Evolutionary conservation across 2,329 filamentous ascomycete genomes (phyloP), one percentile per base, ranked within the genome.

Genomic region (Botryosphaeria dothidea): DNA sequence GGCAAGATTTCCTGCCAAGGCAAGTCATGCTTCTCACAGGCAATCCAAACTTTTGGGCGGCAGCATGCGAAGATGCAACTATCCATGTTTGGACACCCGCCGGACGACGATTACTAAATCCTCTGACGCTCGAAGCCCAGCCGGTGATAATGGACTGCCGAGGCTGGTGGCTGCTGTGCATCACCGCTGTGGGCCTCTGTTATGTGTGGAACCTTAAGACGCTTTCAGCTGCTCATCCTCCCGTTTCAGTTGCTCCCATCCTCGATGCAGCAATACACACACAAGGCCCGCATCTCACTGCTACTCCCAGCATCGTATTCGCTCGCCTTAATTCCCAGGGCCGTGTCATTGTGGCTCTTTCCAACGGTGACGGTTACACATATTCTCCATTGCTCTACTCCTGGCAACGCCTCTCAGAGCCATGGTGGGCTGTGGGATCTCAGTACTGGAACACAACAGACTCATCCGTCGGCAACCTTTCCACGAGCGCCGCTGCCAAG

Each of bases 401-500:
- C 7, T 99, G 95, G 95, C 94, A 98, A 77, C 88, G 93, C 9
- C 83, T 99, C n/a, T 96, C 93, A 2, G 96, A 99, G 75, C 86
- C 92, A 1, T 99, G 95, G 95, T 99, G 95, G 93, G 94, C 94
- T 0, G 93, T 98, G 0, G 93, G 93, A 19, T 96, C 92, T 70
- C 95, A 99, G 75, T 99, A 99, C 77, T 99, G 95, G 96, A 98
- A 99, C 77, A 96, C 93, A 0, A 96, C 93, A 62, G 95, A 97
- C 72, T 93, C 92, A 1, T 93, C 93, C 0, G 88, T 97, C 62
- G 89, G 91, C 54, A 91, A 93, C 58, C 79, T 97, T 41, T 89
- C 92, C 69, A 88, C 91, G 2, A 89, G 88, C 1, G 66, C 70
- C 13, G 81, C 81, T 17, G 31, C 62, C 3, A 57, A 25, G 41